Base-by-base conservation (phyloP, 1,284 basidiomycete genomes). In the Trichosporon coremiiforme region DNA sequence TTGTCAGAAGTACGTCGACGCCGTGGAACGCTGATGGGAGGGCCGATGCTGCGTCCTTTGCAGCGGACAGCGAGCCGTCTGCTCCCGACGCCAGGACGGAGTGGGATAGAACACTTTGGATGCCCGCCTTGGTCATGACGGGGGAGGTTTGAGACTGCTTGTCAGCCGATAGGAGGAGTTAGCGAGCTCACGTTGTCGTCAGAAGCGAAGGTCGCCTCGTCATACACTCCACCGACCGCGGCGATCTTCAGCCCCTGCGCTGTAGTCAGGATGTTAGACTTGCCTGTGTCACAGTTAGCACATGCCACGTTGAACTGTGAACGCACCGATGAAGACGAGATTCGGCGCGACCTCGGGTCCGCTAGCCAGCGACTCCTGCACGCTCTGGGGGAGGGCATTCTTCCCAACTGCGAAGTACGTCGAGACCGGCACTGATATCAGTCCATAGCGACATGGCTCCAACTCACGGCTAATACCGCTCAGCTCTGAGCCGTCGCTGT, bases 391-490 rank as follows among this genome's bases (percentile, higher is more conserved):
- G 20, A 97, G 83, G 0, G 89, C 87, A 74, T 89, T 85, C 70
- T 89, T 88, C 31, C 93, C 95, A 81, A 93, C 89, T 87, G 93
- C 94, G 74, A 98, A 90, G 84, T 98, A 98, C 69, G 94, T 95
- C 74, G 93, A 90, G 25, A 97, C 85, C 5, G 96, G 93, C 45
- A 90, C 93, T 91, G 77, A 5, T 36, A 50, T 47, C 70, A 72
- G 69, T 25, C 7, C 25, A 25, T 25, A 25, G 25, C 25, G 25
- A 25, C 25, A 25, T 25, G 25, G 25, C 25, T 25, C 25, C 25
- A n/a, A 73, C 79, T 73, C 66, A 80, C 79, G 75, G 35, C 62
- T 75, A 36, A 82, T 22, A 80, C 79, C 13, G 88, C 10, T 80
- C 1, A 85, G 77, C 36, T 86, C 85, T 13, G 78, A 80, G 0